Evolutionary conservation across 805 yeast species (phyloP).

Genomic region (Barnettozyma wickerhamii): DNA sequence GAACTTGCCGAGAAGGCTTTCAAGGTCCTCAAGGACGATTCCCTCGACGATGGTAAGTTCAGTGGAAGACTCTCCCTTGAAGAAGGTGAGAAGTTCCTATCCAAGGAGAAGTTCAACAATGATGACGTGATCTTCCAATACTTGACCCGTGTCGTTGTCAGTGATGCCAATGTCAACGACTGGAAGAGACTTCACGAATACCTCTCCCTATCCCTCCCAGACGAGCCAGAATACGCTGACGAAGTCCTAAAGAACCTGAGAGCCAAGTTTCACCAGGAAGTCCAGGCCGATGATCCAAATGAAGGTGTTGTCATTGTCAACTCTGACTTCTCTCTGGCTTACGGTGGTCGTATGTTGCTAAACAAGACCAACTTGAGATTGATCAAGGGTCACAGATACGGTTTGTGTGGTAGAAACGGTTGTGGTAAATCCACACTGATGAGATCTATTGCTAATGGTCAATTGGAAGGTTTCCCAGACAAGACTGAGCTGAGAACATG

Average conservation of each 20-base stretch:
- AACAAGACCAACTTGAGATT: conserved; percentile 88
- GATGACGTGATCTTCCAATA: conserved; percentile 43
- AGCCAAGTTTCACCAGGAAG: conserved; percentile 48
- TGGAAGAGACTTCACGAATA: conserved; percentile 62
- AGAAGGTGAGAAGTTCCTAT: conserved; percentile 45
- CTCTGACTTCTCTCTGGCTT: conserved; percentile 92
- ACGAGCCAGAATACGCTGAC: conserved; percentile 39
- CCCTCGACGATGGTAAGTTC: conserved; percentile 64
- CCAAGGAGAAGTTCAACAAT: conserved; percentile 26
- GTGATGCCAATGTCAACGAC: conserved; percentile 69
- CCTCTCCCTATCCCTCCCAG: conserved; percentile 37
- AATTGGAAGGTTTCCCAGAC: conserved; percentile 95
- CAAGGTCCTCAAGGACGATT: conserved; percentile 76
- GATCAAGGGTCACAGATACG: conserved; percentile 93
- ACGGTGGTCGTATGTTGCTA: conserved; percentile 94
- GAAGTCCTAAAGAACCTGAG: conserved; percentile 44
- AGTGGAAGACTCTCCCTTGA: conserved; percentile 65
- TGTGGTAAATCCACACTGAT: conserved; percentile 97
- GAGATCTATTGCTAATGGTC: conserved; percentile 96
- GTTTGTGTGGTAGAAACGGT: conserved; percentile 97
- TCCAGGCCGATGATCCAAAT: conserved; percentile 54
- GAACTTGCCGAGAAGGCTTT: conserved; percentile 87
- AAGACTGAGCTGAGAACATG: conserved; percentile 84
- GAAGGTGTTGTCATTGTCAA: conserved; percentile 92
- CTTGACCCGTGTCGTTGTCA: conserved; percentile 47